Conservation (phyloP, 331 rosid species). For the Stylosanthes scabra region DNA sequence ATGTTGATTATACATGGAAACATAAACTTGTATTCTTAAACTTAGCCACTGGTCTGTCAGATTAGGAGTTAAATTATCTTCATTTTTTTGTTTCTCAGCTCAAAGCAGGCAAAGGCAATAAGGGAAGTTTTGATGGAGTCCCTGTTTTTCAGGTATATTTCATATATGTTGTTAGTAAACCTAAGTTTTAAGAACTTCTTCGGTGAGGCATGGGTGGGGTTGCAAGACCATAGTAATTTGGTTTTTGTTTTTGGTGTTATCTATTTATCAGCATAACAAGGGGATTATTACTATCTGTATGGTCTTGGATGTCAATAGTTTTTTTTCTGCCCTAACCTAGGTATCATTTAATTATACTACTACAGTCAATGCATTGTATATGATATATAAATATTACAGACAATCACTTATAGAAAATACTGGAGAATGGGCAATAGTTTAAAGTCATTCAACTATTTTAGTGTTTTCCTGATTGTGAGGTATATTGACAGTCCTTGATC, state of each 20-base stretch:
- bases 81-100: conserved; percentile 58
- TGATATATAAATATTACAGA: not conserved
- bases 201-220: conserved; percentile 23
- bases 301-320: not conserved
- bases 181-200: not conserved
- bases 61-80: too few relatives aligned
- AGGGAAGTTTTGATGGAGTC: conserved; percentile 86
- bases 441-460: conserved; percentile 10
- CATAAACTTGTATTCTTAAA: too few relatives aligned
- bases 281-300: not conserved
- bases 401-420: not conserved
- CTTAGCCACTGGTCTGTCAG: too few relatives aligned
- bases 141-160: conserved; percentile 88
- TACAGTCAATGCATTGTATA: conserved; percentile 3
- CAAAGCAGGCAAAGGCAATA: conserved; percentile 60
- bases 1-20: not conserved
- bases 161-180: conserved; percentile 32
- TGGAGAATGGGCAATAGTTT: conserved; percentile 19
- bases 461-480: not conserved
- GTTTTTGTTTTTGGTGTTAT: conserved; percentile 8
- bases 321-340: conserved; percentile 18
- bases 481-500: not conserved
- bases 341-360: too few relatives aligned
- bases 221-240: not conserved
- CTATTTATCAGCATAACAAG: conserved; percentile 14